Base-by-base conservation (phyloP, 1,284 basidiomycete species). In the Austroboletus novae-zelandiae region DNA sequence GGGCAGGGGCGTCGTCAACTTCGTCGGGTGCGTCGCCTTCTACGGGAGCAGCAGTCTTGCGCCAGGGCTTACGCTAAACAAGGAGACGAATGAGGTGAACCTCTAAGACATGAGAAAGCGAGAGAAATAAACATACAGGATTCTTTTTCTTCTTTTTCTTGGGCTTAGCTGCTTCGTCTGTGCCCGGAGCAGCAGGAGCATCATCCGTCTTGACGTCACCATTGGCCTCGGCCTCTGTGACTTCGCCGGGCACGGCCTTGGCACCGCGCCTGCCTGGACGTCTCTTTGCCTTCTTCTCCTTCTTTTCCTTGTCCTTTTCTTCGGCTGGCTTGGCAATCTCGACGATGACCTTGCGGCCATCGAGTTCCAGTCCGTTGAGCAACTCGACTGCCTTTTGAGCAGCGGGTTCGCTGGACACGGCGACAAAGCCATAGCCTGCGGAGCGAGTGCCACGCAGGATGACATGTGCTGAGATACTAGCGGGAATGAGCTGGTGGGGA, bases 361-460 rank as follows among this genome's bases (percentile, higher is more conserved):
- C 88, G 70, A 96, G 85, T 71, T 94, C 88, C 70, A 85, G 76
- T 72, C 89, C 89, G 79, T 95, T 80, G 66, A 96, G 86, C 65
- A 79, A 73, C 57, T 93, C 87, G 67, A 94, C 88, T 54, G 91
- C 94, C 71, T 84, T 84, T 74, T 93, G 78, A 56, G 89, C 91
- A 65, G 91, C 88, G 69, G 89, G 89, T 69, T 78, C 78, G 67
- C 81, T 86, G 67, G 80, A 76, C 72, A 93, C 81, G 57, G 89
- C 83, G 68, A 94, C 91, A 69, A 96, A 96, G 59, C 92, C 94
- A 74, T 94, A 96, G 55, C 93, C 93, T 64, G 91, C 86, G 56
- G 90, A 88, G 68, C 89, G 85, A 50, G 76, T 74, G 61, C 89
- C 88, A 57, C 89, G 88, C 71, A 83, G 74, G 70, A 92, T 91